Evolutionary conservation across 352 stramenopile species (phyloP), one percentile per base, ranked within the genome.

Genomic region (Phytophthora tubulina): DNA sequence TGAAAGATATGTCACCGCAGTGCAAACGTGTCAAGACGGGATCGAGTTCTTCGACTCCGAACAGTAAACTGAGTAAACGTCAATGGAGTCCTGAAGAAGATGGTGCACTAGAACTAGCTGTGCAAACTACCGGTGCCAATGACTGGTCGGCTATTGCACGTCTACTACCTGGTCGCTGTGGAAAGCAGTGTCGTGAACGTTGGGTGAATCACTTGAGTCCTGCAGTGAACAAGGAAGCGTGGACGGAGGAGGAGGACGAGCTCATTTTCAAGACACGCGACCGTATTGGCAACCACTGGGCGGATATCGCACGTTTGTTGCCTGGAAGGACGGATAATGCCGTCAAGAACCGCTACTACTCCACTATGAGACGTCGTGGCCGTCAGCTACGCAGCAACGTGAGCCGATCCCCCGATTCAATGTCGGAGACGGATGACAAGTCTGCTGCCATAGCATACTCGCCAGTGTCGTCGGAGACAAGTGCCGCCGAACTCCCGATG

Each of bases 131-230:
- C 0, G 85, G 85, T 0, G 80, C 85, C 7, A 92, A 81, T 27
- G 85, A 95, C 63, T 99, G 97, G 97, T 97, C 94, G 1, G 79
- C 93, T 32, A 99, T 99, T 77, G 96, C 97, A 0, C 75, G 76
- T 7, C 79, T 98, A 31, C 75, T 99, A 13, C 95, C 95, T 5
- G 97, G 96, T 3, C 86, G 97, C 7, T 98, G 97, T 49, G 96
- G 95, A 15, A 99, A 99, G 70, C 97, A 99, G 75, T 99, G 97
- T 76, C 85, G 97, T 4, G 97, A 99, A 75, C 90, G 97, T 15
- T 99, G 97, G 97, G 90, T 98, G 66, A 99, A 99, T 79, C 97
- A 99, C 75, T 76, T 99, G 39, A 97, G 94, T 58, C 96, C 97
- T 2, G 83, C 92, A 27, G 97, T 99, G 60, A 96, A 89, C 75